Evolutionary conservation across 1,284 basidiomycete species (phyloP), one percentile per base, ranked within the genome.

Genomic region (Cutaneotrichosporon mucoides): DNA sequence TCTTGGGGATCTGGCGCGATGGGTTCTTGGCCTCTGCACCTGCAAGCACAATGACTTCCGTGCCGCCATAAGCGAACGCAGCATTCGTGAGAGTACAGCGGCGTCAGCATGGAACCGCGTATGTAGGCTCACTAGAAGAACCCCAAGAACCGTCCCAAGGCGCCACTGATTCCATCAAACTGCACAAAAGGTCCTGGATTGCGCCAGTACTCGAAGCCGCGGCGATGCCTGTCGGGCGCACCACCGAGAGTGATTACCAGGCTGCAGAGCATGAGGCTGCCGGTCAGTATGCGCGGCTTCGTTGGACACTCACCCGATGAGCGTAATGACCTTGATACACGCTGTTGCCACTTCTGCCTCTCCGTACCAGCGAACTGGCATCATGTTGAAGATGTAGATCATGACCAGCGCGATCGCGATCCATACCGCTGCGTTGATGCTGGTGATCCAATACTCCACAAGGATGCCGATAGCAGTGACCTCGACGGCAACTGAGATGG

Each of bases 1-100:
- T 89, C 69, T 85, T 87, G 41, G 86, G 82, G 60, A 93, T 86
- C 70, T 89, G 90, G n/a, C 84, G 82, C 42, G 87, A 84, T 4
- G 73, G 73, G 44, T 71, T 63, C 34, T 56, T 55, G 16, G 68
- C 65, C 56, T 75, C 73, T 5, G 67, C 69, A 0, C 71, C 66
- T 11, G 68, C 61, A 53, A 68, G 60, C 5, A 64, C 66, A 13
- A 69, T 56, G 52, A 61, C 66, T 13, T 72, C 71, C 11, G 73
- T 70, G n/a, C 73, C 72, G 12, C 66, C 66, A 57, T 68, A 68
- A 11, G 68, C 58, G 55, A 72, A 72, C 7, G 69, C 68, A 7
- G 71, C 69, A 24, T 62, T 63, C 34, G 66, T 66, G 54, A 72
- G 56, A 15, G 61, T 63, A 6, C 55, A 46, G 45, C 66, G 55